phyloP scores from a whole-genome alignment of 2,329 filamentous ascomycete genomes.

The Trichoderma atrobrunneum region DNA sequence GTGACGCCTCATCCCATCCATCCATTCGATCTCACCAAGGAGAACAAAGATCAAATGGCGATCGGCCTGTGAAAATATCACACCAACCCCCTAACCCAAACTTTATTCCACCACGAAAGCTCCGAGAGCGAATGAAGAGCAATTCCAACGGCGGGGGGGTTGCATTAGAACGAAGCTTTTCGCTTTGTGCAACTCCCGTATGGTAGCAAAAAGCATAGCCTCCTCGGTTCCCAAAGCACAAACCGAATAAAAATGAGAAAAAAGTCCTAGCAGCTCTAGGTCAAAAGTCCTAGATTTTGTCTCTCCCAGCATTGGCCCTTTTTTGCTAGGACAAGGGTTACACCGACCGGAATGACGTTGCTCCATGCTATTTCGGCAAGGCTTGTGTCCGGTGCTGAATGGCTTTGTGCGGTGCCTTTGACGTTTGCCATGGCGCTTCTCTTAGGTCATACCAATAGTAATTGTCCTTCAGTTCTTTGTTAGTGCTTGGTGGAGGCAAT shows the following conservation, averaged over 20 bases:
- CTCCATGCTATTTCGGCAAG: background rate
- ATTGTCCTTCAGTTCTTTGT: background rate
- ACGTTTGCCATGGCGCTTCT: background rate
- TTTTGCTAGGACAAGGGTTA: constrained; percentile 2
- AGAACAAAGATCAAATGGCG: background rate
- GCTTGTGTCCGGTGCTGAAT: background rate
- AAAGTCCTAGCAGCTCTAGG: constrained; percentile 10
- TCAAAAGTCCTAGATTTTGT: constrained; percentile 3
- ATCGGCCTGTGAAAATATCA: background rate
- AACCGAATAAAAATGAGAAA: too few species aligned
- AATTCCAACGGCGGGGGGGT: background rate
- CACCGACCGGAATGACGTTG: constrained; percentile 9
- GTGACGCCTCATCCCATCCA: background rate
- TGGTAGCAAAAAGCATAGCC: background rate
- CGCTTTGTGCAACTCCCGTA: background rate
- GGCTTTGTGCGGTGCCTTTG: background rate
- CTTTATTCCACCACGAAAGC: background rate
- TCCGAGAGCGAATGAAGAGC: background rate
- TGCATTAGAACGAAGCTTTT: background rate
- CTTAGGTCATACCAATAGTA: background rate
- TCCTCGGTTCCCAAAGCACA: background rate
- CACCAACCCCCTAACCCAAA: background rate
- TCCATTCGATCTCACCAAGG: background rate
- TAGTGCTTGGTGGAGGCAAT: background rate
- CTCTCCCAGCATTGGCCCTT: background rate